Evolutionary conservation across 805 yeast genomes (phyloP).

Genomic region (Nakazawaea peltata): DNA sequence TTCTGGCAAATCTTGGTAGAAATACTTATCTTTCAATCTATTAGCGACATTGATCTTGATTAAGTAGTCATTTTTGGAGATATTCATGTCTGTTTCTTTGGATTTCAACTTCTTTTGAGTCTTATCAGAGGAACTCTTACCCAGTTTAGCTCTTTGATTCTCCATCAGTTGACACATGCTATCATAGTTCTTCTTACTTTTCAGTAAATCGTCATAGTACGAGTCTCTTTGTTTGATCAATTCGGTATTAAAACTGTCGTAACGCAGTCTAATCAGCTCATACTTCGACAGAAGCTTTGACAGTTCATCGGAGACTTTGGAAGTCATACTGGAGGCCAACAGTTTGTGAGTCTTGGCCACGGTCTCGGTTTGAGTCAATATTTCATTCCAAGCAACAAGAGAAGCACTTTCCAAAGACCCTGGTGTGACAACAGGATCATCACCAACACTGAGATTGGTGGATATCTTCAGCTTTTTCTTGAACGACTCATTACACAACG

Average conservation of each 20-base stretch:
- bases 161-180: conserved; percentile 76
- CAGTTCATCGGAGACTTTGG: conserved; percentile 56
- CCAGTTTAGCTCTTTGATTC: conserved; percentile 63
- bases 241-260: conserved; percentile 53
- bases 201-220: conserved; percentile 48
- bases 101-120: conserved; percentile 46
- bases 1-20: conserved; percentile 90
- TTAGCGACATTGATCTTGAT: conserved; percentile 79
- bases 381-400: conserved; percentile 84
- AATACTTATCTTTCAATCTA: conserved; percentile 86
- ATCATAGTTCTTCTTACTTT: conserved; percentile 74
- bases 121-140: conserved; percentile 43
- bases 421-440: conserved; percentile 83
- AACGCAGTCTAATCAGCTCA: conserved; percentile 44
- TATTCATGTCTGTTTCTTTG: conserved; percentile 75
- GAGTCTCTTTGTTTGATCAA: conserved; percentile 38
- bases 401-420: conserved; percentile 89
- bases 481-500: conserved; percentile 60
- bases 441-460: conserved; percentile 78
- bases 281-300: conserved; percentile 43
- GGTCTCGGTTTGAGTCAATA: conserved; percentile 74
- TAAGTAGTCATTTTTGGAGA: conserved; percentile 76
- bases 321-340: conserved; percentile 51
- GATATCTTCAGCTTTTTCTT: conserved; percentile 67
- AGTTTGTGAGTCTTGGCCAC: conserved; percentile 59